Evolutionary conservation across 768 basidiomycete species (phyloP), one percentile per base, ranked within the genome.

Genomic region (Rhizopogon vesiculosus): DNA sequence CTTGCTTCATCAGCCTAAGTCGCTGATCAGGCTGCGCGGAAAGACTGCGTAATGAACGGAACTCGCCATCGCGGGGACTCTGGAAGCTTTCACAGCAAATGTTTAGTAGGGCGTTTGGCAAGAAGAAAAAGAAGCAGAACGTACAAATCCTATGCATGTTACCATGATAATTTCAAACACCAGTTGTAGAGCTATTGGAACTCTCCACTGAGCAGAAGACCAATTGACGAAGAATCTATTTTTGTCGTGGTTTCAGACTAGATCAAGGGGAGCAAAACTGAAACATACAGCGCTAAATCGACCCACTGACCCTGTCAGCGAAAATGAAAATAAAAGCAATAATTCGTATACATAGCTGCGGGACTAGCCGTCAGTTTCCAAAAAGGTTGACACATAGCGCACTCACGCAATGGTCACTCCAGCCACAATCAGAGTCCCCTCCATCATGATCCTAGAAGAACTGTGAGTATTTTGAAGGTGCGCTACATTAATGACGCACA

Each of bases 361-460:
- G 22, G 35, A 35, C 35, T 25, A 7, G 22, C 7, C 9, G 35
- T 49, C 35, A 49, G 22, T 38, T 38, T 9, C 31, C 12, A 10
- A 28, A 19, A 28, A 39, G 4, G 31, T 38, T 2, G 13, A 38
- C 16, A 7, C 18, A 19, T 38, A 8, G 5, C 10, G 8, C 4
- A 67, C 71, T 62, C 66, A 78, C 57, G 74, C 69, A 5, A 77
- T 60, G 64, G 72, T 71, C 55, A 78, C 72, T 40, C 77, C 76
- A 54, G 69, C 10, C 29, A 55, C 51, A 4, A 55, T 55, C 33
- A 55, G 7, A 19, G 50, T 33, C 15, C 54, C 54, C 42, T 55
- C 54, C 29, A 55, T 55, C 54, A 53, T 55, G 18, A 55, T 55
- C 48, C 48, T 49, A 25, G 33, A 22, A 49, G n/a, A 49, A 49